These are phyloP conservation scores for Spinacia oleracea DNA, from an alignment of 179 eudicot genomes.

Conservation along the genomic window DNA sequence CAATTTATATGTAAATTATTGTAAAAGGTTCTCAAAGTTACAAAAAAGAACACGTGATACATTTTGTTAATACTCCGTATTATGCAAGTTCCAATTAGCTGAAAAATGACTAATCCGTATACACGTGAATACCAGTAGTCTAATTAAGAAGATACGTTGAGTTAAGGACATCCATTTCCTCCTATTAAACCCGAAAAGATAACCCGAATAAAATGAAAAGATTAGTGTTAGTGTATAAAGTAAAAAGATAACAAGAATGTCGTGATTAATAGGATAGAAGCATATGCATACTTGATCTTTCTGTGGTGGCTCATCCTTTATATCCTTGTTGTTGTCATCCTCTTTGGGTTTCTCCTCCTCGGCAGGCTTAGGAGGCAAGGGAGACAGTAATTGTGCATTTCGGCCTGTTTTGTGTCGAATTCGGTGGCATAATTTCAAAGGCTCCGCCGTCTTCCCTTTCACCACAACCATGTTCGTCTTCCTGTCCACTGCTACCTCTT, in stretches of 20 bases:
- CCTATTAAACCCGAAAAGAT: too few species aligned
- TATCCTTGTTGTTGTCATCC: constrained; percentile 16
- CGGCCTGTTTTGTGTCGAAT: constrained; percentile 63
- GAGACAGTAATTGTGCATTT: constrained; percentile 54
- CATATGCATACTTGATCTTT: constrained; percentile 35
- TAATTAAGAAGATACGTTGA: too few species aligned
- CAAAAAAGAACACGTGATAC: too few species aligned
- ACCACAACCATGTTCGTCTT: constrained; percentile 61
- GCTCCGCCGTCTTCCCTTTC: constrained; percentile 58
- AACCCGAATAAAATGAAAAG: background rate
- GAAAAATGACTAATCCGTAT: too few species aligned
- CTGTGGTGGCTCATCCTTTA: background rate
- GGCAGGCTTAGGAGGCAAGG: constrained; percentile 47
- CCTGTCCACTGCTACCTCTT: constrained; percentile 56
- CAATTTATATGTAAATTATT: too few species aligned
- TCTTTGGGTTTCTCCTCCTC: constrained; percentile 27
- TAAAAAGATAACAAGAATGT: background rate
- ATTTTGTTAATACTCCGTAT: too few species aligned
- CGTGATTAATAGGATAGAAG: too few species aligned
- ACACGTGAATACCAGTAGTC: too few species aligned
- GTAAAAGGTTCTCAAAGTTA: too few species aligned
- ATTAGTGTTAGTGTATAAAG: background rate
- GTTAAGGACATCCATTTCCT: too few species aligned
- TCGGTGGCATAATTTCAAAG: constrained; percentile 45
- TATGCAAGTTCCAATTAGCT: too few species aligned